Evolutionary conservation across 768 basidiomycete species (phyloP), one percentile per base, ranked within the genome.

Genomic region (Suillus spraguei): DNA sequence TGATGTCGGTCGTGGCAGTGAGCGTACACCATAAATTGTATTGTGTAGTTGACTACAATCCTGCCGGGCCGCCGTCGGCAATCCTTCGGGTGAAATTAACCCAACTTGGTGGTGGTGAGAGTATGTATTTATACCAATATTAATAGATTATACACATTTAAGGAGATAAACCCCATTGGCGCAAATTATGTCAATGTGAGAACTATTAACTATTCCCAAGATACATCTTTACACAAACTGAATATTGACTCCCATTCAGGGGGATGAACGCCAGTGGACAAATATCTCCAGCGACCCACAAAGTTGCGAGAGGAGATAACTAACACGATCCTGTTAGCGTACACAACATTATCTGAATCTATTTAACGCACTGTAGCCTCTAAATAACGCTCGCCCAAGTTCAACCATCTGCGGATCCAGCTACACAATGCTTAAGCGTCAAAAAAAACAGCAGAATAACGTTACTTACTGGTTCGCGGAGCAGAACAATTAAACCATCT

Each of bases 401-500:
- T 71, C 70, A 8, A 66, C 63, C 65, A 77, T 67, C 24, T 68
- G 65, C 36, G 68, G 64, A 35, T 71, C 71, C 39, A 73, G 35
- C 74, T 75, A 50, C 20, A 39, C 28, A 39, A 22, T 9, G 7
- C 17, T n/a, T 70, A 24, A 68, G 60, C 46, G 33, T 62, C 47
- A 33, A 16, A 63, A n/a, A 59, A 38, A 1, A 64, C 17, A 60
- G 24, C 35, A 36, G 13, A 46, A 58, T 42, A 14, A 59, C 36
- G 20, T 47, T 35, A 74, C 83, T 63, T 61, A 85, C 85, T 60
- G 86, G 81, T 75, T 83, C 79, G 60, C 84, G 81, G 33, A 80
- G 66, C 39, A 90, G 72, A 4, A 83, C 80, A 35, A 88, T 75
- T 44, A 89, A 75, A 16, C 89, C 89, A 72, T 90, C 89, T 44